Conservation (phyloP, 2,329 filamentous ascomycete genomes). For the Passalora sequoiae region DNA sequence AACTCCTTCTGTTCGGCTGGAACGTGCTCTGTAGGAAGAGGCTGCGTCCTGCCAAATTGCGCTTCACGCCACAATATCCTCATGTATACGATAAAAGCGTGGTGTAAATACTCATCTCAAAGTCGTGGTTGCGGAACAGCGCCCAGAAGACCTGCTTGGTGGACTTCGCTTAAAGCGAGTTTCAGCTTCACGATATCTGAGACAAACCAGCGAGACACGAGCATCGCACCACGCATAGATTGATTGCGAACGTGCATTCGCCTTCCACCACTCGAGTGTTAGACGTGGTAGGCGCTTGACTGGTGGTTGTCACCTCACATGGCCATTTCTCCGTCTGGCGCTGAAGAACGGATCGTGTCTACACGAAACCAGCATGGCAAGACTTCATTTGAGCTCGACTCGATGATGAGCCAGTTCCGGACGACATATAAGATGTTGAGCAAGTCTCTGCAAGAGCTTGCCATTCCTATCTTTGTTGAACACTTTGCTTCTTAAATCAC, state of each 20-base stretch:
- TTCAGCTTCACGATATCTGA: conserved; percentile 3
- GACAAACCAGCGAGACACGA: not conserved
- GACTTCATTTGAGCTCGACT: not conserved
- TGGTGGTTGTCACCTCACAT: not conserved
- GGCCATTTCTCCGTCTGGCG: conserved; percentile 1
- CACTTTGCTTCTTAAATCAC: not conserved
- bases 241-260: not conserved
- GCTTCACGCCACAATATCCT: not conserved
- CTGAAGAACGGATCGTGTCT: not conserved
- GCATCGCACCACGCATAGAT: not conserved
- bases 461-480: not conserved
- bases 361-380: conserved; percentile 2
- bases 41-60: not conserved
- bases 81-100: too few species aligned
- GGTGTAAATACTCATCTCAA: too few species aligned
- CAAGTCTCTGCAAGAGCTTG: not conserved
- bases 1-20: too few species aligned
- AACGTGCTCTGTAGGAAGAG: not conserved
- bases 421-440: not conserved
- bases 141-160: not conserved
- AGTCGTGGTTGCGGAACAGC: not conserved
- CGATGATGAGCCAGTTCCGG: not conserved
- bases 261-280: not conserved
- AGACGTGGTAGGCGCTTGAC: not conserved
- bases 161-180: conserved; percentile 1